Evolutionary conservation across 352 stramenopile species (phyloP).

Genomic region (Pythium periplocum): DNA sequence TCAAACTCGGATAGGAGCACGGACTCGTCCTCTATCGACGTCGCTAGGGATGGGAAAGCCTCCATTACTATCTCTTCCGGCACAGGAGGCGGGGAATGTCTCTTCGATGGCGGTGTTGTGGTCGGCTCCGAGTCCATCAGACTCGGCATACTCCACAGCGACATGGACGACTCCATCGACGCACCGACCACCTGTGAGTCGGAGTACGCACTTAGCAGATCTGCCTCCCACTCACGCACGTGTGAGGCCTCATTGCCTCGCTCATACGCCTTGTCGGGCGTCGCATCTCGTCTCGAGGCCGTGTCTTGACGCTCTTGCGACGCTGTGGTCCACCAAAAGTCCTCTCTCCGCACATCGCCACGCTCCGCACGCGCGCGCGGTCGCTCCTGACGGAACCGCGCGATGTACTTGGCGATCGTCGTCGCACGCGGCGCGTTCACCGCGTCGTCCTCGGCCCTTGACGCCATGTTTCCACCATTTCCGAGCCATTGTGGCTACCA

Average conservation of each 20-base stretch:
- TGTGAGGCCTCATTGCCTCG: too few relatives aligned
- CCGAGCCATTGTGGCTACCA: too few relatives aligned
- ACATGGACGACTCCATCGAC: neutral
- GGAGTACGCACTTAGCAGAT: constrained; percentile 10
- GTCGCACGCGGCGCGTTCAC: constrained; percentile 9
- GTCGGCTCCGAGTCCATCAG: neutral
- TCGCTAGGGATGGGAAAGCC: too few relatives aligned
- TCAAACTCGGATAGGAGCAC: neutral
- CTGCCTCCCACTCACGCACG: constrained; percentile 9
- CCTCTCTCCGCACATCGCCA: constrained; percentile 12
- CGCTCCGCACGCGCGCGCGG: constrained; percentile 42
- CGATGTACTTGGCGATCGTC: constrained; percentile 71
- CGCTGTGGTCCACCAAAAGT: constrained; percentile 54
- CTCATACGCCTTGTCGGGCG: too few relatives aligned
- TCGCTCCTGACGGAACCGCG: constrained; percentile 51
- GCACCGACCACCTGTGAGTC: neutral
- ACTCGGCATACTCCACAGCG: constrained; percentile 1
- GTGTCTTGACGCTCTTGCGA: neutral
- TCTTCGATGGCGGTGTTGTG: neutral
- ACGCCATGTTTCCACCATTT: too few relatives aligned
- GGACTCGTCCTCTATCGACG: constrained; percentile 6
- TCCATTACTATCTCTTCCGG: too few relatives aligned
- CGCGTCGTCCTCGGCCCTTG: neutral
- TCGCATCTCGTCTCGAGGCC: too few relatives aligned
- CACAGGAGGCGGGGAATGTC: too few relatives aligned